phyloP scores from a whole-genome alignment of 2,329 filamentous ascomycete genomes.

The Calonectria henricotiae region DNA sequence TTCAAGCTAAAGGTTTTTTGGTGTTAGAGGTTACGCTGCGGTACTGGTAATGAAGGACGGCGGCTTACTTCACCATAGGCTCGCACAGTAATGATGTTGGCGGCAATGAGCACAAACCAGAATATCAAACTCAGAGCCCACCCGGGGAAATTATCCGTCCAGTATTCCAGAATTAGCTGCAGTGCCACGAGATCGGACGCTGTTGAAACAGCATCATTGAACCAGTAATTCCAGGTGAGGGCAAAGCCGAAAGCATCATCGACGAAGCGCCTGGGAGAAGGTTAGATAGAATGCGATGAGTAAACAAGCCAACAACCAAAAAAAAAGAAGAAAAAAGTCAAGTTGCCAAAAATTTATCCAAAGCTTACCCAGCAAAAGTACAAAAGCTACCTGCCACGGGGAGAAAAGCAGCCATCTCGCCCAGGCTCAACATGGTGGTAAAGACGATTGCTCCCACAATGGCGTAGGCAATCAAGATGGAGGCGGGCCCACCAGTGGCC shows the following conservation, averaged over 20 bases:
- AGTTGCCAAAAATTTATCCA: constrained; percentile 53
- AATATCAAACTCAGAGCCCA: constrained; percentile 77
- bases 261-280: constrained; percentile 61
- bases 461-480: constrained; percentile 71
- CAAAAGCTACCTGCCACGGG: constrained; percentile 71
- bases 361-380: constrained; percentile 63
- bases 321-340: neutral
- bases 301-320: neutral
- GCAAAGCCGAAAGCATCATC: constrained; percentile 71
- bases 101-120: constrained; percentile 68
- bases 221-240: constrained; percentile 76
- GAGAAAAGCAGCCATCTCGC: constrained; percentile 73
- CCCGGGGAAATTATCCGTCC: constrained; percentile 75
- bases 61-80: constrained; percentile 57
- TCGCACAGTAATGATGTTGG: constrained; percentile 57
- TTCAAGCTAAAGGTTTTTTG: constrained; percentile 62
- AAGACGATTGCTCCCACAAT: constrained; percentile 74
- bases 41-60: neutral
- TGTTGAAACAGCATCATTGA: constrained; percentile 72
- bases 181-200: constrained; percentile 73
- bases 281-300: constrained; percentile 30
- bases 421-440: constrained; percentile 72
- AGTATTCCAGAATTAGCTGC: constrained; percentile 73
- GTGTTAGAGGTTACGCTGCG: constrained; percentile 53
- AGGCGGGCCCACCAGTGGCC: constrained; percentile 73